Evolutionary conservation across 2,329 filamentous ascomycete species (phyloP), one percentile per base, ranked within the genome.

Genomic region (Colletotrichum liriopes): DNA sequence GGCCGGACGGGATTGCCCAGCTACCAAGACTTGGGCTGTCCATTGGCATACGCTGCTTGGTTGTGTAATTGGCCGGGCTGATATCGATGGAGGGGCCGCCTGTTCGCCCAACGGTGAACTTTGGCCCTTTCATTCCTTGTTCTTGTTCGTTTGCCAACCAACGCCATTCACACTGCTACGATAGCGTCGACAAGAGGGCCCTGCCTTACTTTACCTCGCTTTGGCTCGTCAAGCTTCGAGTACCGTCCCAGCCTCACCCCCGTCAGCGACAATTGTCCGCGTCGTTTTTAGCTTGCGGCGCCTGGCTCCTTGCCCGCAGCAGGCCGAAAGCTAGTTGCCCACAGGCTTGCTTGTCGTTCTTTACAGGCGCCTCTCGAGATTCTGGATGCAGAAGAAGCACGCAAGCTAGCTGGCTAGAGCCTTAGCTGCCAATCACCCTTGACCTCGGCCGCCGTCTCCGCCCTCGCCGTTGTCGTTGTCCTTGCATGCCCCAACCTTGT

Each of bases 331-430:
- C 68, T 69, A 68, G 54, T 69, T 72, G 59, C 60, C 47, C 65
- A 41, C 52, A 69, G 65, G 59, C 68, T 63, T 51, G 59, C 68
- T 63, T 51, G 65, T 35, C 39, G 41, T 71, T 71, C 68, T 67
- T 58, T 26, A 63, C 49, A 62, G 29, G 35, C 65, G 65, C 65
- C 65, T 68, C 51, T 62, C 56, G 65, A 64, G 52, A 52, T 60
- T 72, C 69, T 69, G 59, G 65, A 72, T 68, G 69, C 69, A 72
- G 65, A 63, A 63, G 58, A 72, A 72, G 59, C 69, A 69, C 69
- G 69, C 69, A 69, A 64, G 52, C 65, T 29, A 37, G 62, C 67
- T 60, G 45, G 61, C 45, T 26, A 52, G 60, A 18, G 32, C 45
- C 47, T 47, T 51, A 47, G 54, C 62, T 59, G 65, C 69, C 69